These are phyloP conservation scores for Ramalina intermedia DNA, from an alignment of 495 filamentous ascomycete genomes.

Conservation along the genomic window DNA sequence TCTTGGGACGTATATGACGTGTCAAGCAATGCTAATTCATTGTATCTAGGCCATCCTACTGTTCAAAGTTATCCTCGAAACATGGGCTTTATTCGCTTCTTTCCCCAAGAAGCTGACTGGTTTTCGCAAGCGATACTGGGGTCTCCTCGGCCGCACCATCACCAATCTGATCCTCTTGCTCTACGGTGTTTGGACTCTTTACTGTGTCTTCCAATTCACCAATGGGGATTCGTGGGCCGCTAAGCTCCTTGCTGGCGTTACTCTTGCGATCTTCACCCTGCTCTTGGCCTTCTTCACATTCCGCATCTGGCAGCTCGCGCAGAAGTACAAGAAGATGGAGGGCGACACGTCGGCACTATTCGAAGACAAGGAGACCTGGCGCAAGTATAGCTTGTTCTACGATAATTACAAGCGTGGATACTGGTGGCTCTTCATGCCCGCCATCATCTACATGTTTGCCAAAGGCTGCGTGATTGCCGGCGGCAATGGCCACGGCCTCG, in stretches of 20 bases:
- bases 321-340: conserved; percentile 54
- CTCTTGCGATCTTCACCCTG: conserved; percentile 63
- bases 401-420: conserved; percentile 83
- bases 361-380: conserved; percentile 82
- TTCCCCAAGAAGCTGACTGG: conserved; percentile 69
- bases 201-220: conserved; percentile 90
- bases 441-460: conserved; percentile 83
- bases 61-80: conserved; percentile 82
- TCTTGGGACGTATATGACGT: too few species aligned
- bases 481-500: conserved; percentile 71
- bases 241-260: conserved; percentile 70
- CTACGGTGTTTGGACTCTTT: conserved; percentile 90
- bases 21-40: too few species aligned
- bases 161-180: conserved; percentile 83
- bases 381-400: conserved; percentile 94
- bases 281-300: conserved; percentile 65
- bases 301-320: conserved; percentile 68
- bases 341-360: conserved; percentile 63
- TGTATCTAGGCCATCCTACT: conserved; percentile 47
- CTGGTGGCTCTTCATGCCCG: conserved; percentile 93
- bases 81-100: conserved; percentile 77
- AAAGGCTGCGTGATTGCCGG: conserved; percentile 81
- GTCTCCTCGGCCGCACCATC: conserved; percentile 71
- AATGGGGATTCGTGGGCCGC: conserved; percentile 93
- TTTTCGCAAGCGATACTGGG: conserved; percentile 96